Evolutionary conservation across 106 monocot genomes (phyloP).

Genomic region (Dioscorea alata): DNA sequence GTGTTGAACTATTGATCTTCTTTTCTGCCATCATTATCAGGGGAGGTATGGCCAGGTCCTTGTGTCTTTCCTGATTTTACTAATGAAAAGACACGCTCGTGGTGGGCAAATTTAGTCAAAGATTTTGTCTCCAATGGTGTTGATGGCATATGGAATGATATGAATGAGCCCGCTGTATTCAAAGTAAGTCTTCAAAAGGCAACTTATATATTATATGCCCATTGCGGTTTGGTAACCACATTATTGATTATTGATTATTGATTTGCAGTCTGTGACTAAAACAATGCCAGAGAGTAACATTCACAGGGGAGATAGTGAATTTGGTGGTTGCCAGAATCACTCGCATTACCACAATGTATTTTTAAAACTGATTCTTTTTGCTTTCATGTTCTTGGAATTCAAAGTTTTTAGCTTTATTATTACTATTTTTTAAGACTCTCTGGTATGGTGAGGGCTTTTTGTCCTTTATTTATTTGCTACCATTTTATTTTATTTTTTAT

Average conservation of each 20-base stretch:
- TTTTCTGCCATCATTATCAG: conserved; percentile 18
- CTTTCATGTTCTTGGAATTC: not conserved
- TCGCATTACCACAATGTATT: conserved; percentile 94
- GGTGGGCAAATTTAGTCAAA: conserved; percentile 93
- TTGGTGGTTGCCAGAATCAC: conserved; percentile 82
- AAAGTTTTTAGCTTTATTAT: too few relatives aligned
- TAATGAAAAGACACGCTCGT: conserved; percentile 46
- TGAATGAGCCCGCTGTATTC: conserved; percentile 99
- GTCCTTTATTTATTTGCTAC: too few relatives aligned
- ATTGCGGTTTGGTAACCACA: too few relatives aligned
- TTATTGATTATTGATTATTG: not conserved
- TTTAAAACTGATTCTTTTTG: not conserved
- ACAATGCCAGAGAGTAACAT: conserved; percentile 96
- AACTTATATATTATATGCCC: too few relatives aligned
- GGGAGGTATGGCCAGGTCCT: conserved; percentile 93
- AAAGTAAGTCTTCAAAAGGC: conserved; percentile 39
- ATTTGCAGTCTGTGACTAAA: conserved; percentile 80
- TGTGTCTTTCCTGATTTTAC: conserved; percentile 99
- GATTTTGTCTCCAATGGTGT: conserved; percentile 82
- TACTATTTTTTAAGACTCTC: too few relatives aligned
- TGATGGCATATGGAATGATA: conserved; percentile 99
- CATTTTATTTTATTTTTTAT: too few relatives aligned
- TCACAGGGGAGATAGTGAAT: conserved; percentile 76
- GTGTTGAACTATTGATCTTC: not conserved
- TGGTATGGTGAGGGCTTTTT: too few relatives aligned